Evolutionary conservation across 2,329 filamentous ascomycete genomes (phyloP), one percentile per base, ranked within the genome.

Genomic region (Alternaria metachromatica): DNA sequence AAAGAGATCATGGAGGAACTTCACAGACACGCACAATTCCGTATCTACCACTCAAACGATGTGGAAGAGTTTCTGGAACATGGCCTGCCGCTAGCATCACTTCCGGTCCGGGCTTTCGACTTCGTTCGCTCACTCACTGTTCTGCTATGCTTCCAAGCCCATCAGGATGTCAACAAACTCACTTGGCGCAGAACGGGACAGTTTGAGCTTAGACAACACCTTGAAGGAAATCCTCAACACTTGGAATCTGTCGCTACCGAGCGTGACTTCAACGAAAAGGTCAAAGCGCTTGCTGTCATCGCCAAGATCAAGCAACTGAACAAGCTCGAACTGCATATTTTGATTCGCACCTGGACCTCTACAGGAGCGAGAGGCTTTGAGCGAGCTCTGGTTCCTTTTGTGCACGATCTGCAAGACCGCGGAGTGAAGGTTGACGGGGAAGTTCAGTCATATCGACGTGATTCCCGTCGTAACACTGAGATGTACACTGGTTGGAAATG

Each of bases 201-300:
- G 8, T 37, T 1, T 1, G 15, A n/a, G 3, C 33, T 37, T 37
- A 37, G 33, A 8, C 4, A 2, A 1, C 0, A 37, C 33, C 1
- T 1, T 37, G 4, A 1, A 37, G 33, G 33, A 37, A 8, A 37
- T 37, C 33, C 0, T n/a, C 15, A 37, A 0, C 0, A n/a, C 33
- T 37, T 37, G 33, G 33, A 37, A 37, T 9, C 33, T n/a, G 33
- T 37, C 33, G 33, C 33, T 37, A 37, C 33, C 33, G 1, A 37
- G 0, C 4, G 1, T 37, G 1, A 0, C 15, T 37, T n/a, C 15
- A 1, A n/a, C 0, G 3, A n/a, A 37, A n/a, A 37, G 15, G 33
- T 37, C 33, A 37, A 37, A 37, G 33, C 1, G 4, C 33, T 37
- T 37, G 33, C 33, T 37, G 7, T 3, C 0, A 37, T 37, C 33